Conservation (phyloP, 2,329 filamentous ascomycete genomes). For the Tolypocladium capitatum region DNA sequence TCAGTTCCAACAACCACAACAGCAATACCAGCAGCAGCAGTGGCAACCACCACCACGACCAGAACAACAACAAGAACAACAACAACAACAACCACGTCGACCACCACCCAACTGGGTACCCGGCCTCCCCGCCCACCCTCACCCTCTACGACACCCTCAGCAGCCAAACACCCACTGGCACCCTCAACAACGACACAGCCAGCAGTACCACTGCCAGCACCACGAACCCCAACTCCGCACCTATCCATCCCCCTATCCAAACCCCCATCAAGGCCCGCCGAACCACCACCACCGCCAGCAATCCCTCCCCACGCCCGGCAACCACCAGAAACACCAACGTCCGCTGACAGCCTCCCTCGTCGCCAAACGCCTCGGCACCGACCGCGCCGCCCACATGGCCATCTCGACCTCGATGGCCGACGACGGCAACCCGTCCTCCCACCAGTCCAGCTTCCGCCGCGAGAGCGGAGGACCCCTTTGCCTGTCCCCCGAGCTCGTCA, state of each 20-base stretch:
- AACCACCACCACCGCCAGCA: constrained; percentile 11
- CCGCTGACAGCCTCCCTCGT: constrained; percentile 25
- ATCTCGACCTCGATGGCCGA: constrained; percentile 12
- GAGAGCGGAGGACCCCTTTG: not conserved
- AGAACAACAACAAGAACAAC: not conserved
- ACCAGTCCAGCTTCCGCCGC: constrained; percentile 1
- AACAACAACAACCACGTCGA: not conserved
- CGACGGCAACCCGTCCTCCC: not conserved
- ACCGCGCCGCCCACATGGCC: constrained; percentile 33
- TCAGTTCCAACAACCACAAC: not conserved
- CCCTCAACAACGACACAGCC: constrained; percentile 7
- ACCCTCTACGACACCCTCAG: constrained; percentile 3
- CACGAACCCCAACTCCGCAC: not conserved
- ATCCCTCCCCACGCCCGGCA: constrained; percentile 3
- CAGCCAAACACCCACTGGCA: constrained; percentile 6
- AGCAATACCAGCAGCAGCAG: not conserved
- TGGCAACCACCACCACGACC: not conserved
- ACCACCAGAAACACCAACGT: constrained; percentile 6
- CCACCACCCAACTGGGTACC: constrained; percentile 2
- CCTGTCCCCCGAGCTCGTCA: constrained; percentile 1
- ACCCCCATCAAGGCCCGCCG: not conserved
- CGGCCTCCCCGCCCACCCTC: constrained; percentile 4
- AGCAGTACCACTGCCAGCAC: constrained; percentile 6
- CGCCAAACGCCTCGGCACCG: constrained; percentile 37
- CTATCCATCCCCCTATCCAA: constrained; percentile 2